Conservation (phyloP, 2,329 filamentous ascomycete species). For the Pseudomassariella vexata region DNA sequence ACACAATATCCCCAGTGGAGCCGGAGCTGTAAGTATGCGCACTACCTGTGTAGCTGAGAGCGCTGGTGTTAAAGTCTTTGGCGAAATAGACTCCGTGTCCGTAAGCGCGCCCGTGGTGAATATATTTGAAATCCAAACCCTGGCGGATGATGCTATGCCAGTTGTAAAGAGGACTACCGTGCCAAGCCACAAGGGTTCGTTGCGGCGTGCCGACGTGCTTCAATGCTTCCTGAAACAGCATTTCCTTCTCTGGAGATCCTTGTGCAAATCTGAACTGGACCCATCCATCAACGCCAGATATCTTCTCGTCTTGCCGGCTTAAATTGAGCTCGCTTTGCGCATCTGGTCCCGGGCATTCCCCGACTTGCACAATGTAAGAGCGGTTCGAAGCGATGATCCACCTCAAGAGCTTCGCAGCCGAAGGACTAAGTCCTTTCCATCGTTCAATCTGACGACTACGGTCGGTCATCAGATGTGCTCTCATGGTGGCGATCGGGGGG, state of each 20-base stretch:
- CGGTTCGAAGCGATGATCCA: conserved; percentile 91
- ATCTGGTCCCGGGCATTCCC: conserved; percentile 27
- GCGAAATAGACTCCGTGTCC: conserved; percentile 84
- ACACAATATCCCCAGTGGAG: too few species aligned
- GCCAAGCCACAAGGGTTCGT: conserved; percentile 75
- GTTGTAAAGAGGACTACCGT: conserved; percentile 70
- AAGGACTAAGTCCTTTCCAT: conserved; percentile 53
- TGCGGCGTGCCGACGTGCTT: conserved; percentile 31
- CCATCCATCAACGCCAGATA: conserved; percentile 61
- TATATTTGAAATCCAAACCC: conserved; percentile 66
- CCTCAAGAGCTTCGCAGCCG: conserved; percentile 63
- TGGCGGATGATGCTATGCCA: conserved; percentile 89
- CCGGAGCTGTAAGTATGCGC: conserved; percentile 1
- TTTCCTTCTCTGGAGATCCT: conserved; percentile 82
- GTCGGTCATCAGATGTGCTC: conserved; percentile 34
- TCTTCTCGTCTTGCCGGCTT: conserved; percentile 36
- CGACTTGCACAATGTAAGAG: conserved; percentile 77
- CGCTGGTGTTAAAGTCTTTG: conserved; percentile 50
- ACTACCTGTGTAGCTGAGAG: conserved; percentile 39
- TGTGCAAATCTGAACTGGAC: conserved; percentile 84
- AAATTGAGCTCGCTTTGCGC: conserved; percentile 8
- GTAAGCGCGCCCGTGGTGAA: conserved; percentile 59
- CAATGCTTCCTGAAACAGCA: conserved; percentile 63
- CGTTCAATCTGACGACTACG: conserved; percentile 34
- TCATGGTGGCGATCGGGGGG: conserved; percentile 57